Evolutionary conservation across 345 rosid species (phyloP).

Genomic region (Viola odorata): DNA sequence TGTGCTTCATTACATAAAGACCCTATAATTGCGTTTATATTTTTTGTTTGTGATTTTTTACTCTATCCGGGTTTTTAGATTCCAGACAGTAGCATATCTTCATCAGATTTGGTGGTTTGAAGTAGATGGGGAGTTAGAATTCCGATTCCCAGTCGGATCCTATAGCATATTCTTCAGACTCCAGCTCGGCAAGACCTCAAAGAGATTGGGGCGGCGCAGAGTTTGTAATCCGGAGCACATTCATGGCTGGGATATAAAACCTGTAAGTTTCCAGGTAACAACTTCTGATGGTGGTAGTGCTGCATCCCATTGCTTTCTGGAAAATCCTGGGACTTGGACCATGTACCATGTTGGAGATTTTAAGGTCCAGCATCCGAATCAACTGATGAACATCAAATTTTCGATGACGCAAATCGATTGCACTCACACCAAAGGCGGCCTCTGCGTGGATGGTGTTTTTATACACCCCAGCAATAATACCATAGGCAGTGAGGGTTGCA

Average conservation of each 20-base stretch:
- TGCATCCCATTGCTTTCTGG: slow-evolving; percentile 7
- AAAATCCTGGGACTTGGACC: slow-evolving; percentile 14
- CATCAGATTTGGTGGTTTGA: slow-evolving; percentile 25
- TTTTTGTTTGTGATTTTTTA: no score
- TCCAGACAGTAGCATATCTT: slow-evolving; percentile 19
- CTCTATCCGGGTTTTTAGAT: slow-evolving; percentile 1
- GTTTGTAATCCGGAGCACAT: slow-evolving; percentile 9
- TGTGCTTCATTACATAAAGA: no score
- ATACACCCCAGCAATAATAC: slow-evolving; percentile 5
- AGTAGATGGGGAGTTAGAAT: slow-evolving; percentile 19
- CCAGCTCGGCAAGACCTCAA: slow-evolving; percentile 15
- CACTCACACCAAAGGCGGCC: slow-evolving; percentile 25
- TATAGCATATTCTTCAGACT: slow-evolving; percentile 24
- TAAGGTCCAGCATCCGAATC: slow-evolving; percentile 1
- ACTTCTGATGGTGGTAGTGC: slow-evolving; percentile 17
- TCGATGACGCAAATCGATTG: slow-evolving; percentile 24
- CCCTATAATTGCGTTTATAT: no score
- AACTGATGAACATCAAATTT: slow-evolving; percentile 9
- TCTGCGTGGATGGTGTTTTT: slow-evolving; percentile 14
- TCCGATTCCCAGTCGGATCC: slow-evolving; percentile 17
- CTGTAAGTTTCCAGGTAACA: slow-evolving; percentile 15
- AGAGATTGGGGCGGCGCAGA: slow-evolving; percentile 21
- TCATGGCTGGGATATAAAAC: slow-evolving; percentile 24
- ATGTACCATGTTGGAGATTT: slow-evolving; percentile 17
- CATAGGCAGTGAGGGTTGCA: background rate